Base-by-base conservation (phyloP, 805 yeast species). In the Lipomyces yamadae region DNA sequence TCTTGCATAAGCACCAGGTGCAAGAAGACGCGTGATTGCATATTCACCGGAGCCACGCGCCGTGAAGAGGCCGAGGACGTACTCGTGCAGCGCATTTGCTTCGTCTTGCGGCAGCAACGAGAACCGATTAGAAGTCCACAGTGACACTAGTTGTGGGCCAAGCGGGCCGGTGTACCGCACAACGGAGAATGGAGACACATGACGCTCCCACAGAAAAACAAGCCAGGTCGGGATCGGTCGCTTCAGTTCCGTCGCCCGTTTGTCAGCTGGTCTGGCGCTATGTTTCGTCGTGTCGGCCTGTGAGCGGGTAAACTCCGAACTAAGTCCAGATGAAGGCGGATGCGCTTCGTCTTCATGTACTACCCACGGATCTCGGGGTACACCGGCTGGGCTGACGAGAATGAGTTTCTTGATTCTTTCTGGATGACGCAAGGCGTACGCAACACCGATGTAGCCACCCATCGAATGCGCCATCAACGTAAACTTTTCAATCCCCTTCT, bases 21-120 rank as follows among this genome's bases (percentile, higher is more conserved):
- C 93, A 32, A 94, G 79, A 24, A 92, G 81, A 74, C 89, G 90
- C 71, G 91, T 90, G 70, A 95, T 80, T 81, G 94, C 88, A 76
- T 94, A 94, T 78, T 94, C 99, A 5, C 98, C 98, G 0, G 96
- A 90, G 0, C 99, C 99, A 2, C 82, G 85, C 6, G 91, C 88
- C 70, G 88, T 90, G 81, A 95, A 95, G 11, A 93, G 91, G 3
- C 88, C 85, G 77, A 94, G 93, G 0, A 94, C 81, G 76, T 95
- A 95, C 70, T 82, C 81, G 74, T 95, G 98, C 70, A 94, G 79
- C 4, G 85, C 80, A 30, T 78, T 76, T 30, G 82, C 77, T 73
- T 88, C 88, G 37, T 74, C 75, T 1, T 65, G 66, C 5, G 77
- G 69, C 53, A 91, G 78, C 54, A 83, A 82, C 30, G 92, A 85